Evolutionary conservation across 176 grass and related monocot species (phyloP).

Genomic region (Secale cereale): DNA sequence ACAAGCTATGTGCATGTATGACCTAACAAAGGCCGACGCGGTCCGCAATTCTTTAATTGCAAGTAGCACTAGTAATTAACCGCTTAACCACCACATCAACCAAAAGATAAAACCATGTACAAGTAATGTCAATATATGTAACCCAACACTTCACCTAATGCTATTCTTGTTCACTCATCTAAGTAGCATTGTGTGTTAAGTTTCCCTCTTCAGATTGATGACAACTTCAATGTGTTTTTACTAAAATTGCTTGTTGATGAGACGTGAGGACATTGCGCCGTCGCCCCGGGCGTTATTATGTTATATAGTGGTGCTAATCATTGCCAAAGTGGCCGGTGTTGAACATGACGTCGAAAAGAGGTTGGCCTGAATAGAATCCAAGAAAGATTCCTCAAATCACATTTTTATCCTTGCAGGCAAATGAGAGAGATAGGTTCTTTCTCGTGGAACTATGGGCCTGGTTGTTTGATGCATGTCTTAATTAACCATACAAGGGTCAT

Average conservation of each 20-base stretch:
- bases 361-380: not conserved
- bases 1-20: not conserved
- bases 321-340: constrained; percentile 34
- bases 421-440: not conserved
- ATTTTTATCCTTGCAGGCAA: not conserved
- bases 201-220: not conserved
- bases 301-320: constrained; percentile 19
- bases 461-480: not conserved
- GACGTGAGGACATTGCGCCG: constrained; percentile 32
- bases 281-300: not conserved
- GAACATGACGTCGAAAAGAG: constrained; percentile 20
- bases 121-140: no score
- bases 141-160: constrained; percentile 28
- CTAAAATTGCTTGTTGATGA: not conserved
- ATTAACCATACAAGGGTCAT: not conserved
- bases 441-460: not conserved
- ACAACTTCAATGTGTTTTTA: not conserved
- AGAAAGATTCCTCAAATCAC: not conserved
- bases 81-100: constrained; percentile 13
- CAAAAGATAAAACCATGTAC: not conserved
- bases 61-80: constrained; percentile 1
- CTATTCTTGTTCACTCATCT: not conserved
- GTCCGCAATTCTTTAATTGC: not conserved
- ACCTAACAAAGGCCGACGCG: not conserved
- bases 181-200: not conserved